Conservation (phyloP, 768 basidiomycete species). For the Asterophora parasitica region DNA sequence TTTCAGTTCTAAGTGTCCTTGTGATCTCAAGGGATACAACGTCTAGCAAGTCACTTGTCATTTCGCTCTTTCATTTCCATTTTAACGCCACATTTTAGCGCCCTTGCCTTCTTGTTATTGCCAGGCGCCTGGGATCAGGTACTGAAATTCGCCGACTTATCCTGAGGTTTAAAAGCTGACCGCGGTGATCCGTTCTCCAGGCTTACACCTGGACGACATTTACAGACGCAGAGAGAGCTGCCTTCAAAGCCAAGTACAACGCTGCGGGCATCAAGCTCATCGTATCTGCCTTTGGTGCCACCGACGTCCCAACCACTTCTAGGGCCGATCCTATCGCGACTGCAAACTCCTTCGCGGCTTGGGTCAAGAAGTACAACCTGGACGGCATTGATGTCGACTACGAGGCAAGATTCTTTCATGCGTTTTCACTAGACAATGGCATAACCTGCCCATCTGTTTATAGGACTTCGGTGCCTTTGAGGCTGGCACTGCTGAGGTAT, state of each 20-base stretch:
- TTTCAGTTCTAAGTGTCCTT: not conserved
- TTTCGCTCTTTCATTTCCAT: not conserved
- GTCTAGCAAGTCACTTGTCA: conserved; percentile 41
- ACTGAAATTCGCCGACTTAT: not conserved
- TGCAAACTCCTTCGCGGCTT: conserved; percentile 62
- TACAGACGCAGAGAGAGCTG: conserved; percentile 39
- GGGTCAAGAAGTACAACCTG: conserved; percentile 53
- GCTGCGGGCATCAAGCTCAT: conserved; percentile 57
- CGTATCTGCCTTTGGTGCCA: conserved; percentile 61
- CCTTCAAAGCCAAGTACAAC: conserved; percentile 48
- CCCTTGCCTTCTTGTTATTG: conserved; percentile 49
- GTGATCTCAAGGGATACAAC: conserved; percentile 44
- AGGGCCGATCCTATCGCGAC: conserved; percentile 57
- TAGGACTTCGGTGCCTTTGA: conserved; percentile 63
- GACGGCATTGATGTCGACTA: conserved; percentile 78
- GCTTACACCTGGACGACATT: conserved; percentile 51
- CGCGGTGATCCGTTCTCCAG: conserved; percentile 15
- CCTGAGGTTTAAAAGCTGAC: not conserved
- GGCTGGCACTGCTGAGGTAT: conserved; percentile 49
- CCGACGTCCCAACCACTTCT: conserved; percentile 50
- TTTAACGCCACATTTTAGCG: conserved; percentile 22
- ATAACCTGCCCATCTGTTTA: not conserved
- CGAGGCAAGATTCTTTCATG: conserved; percentile 31
- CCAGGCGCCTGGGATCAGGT: conserved; percentile 57
- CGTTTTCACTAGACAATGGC: not conserved